Evolutionary conservation across 2,329 filamentous ascomycete genomes (phyloP).

Genomic region (Microdochium bolleyi): DNA sequence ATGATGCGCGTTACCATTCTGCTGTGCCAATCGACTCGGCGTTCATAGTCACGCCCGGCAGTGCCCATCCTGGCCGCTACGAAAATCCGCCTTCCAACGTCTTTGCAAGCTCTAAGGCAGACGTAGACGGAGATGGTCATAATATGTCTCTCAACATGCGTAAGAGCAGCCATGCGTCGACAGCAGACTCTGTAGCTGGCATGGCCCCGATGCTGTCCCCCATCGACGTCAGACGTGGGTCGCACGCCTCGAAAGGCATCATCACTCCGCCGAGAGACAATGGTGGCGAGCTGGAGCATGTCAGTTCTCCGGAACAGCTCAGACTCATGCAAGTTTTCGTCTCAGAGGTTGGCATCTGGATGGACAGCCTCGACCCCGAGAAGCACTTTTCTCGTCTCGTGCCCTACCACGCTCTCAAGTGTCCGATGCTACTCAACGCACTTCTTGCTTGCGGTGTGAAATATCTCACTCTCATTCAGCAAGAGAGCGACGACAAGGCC

Average conservation of each 20-base stretch:
- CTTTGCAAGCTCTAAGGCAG: constrained; percentile 12
- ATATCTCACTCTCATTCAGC: constrained; percentile 61
- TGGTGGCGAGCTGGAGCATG: constrained; percentile 45
- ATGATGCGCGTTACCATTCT: not conserved
- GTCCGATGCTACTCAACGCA: constrained; percentile 84
- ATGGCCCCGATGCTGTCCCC: constrained; percentile 25
- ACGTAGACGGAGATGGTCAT: constrained; percentile 13
- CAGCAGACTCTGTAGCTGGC: constrained; percentile 26
- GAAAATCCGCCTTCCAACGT: constrained; percentile 11
- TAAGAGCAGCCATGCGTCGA: constrained; percentile 27
- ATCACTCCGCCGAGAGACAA: constrained; percentile 33
- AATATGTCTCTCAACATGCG: constrained; percentile 15
- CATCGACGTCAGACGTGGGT: constrained; percentile 8
- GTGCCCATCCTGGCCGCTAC: constrained; percentile 11
- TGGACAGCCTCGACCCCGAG: constrained; percentile 81
- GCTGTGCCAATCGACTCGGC: not conserved
- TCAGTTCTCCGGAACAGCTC: constrained; percentile 70
- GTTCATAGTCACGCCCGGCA: not conserved
- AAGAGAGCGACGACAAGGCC: constrained; percentile 68
- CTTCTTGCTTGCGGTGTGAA: constrained; percentile 83
- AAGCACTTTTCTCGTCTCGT: constrained; percentile 82
- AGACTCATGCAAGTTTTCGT: constrained; percentile 90
- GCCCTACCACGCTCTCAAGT: constrained; percentile 74
- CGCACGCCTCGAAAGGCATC: constrained; percentile 19
- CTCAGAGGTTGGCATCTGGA: constrained; percentile 85